Evolutionary conservation across 2,329 filamentous ascomycete species (phyloP).

Genomic region (Albophoma yamanashiensis): DNA sequence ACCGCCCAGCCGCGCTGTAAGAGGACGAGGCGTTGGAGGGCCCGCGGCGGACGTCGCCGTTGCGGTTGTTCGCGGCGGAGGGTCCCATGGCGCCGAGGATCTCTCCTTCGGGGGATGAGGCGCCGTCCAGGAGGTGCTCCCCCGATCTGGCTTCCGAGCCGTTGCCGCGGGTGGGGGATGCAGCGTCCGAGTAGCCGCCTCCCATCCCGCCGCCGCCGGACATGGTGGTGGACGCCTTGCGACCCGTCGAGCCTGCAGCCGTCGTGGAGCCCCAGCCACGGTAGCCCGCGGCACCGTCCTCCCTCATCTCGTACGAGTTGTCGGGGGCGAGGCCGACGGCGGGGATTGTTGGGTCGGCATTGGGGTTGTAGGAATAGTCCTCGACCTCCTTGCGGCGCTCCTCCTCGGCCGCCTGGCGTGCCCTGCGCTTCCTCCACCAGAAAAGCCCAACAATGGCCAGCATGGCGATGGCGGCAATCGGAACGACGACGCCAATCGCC

Average conservation of each 20-base stretch:
- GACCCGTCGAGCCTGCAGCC: slow-evolving; percentile 53
- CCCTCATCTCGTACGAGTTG: slow-evolving; percentile 62
- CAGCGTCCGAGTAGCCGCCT: slow-evolving; percentile 63
- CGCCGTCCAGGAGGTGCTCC: slow-evolving; percentile 46
- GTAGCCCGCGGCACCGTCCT: slow-evolving; percentile 71
- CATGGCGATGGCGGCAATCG: slow-evolving; percentile 77
- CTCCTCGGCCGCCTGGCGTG: slow-evolving; percentile 75
- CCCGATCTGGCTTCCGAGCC: slow-evolving; percentile 59
- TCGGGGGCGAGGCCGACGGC: slow-evolving; percentile 35
- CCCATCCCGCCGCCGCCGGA: slow-evolving; percentile 67
- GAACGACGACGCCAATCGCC: slow-evolving; percentile 87
- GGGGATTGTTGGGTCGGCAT: slow-evolving; percentile 73
- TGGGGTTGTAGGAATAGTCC: slow-evolving; percentile 97
- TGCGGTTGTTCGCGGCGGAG: slow-evolving; percentile 52
- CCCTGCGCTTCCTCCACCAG: slow-evolving; percentile 83
- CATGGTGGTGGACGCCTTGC: slow-evolving; percentile 82
- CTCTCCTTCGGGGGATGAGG: slow-evolving; percentile 60
- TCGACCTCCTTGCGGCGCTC: slow-evolving; percentile 91
- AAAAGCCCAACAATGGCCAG: slow-evolving; percentile 68
- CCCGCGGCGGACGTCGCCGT: slow-evolving; percentile 68
- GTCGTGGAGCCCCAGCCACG: slow-evolving; percentile 88
- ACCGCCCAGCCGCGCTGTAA: slow-evolving; percentile 74
- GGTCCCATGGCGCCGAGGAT: slow-evolving; percentile 76
- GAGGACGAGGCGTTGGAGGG: slow-evolving; percentile 93
- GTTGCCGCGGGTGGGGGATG: slow-evolving; percentile 55